phyloP scores from a whole-genome alignment of 2,329 filamentous ascomycete species.

The Diaporthe vaccinii region DNA sequence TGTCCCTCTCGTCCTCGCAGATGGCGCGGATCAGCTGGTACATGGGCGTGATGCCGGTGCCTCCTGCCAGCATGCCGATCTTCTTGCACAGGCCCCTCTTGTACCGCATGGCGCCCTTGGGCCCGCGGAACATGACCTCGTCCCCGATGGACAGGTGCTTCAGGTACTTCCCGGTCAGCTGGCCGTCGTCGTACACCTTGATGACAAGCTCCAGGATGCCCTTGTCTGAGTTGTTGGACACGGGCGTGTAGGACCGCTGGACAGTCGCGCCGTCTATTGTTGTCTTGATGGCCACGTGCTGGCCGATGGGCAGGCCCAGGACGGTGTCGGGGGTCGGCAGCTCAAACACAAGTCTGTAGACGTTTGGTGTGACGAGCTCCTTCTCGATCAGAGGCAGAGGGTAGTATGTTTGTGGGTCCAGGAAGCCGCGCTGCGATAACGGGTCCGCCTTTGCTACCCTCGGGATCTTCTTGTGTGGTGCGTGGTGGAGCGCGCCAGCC shows the following conservation, averaged over 20 bases:
- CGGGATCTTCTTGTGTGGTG: constrained; percentile 56
- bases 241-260: constrained; percentile 67
- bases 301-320: constrained; percentile 68
- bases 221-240: constrained; percentile 63
- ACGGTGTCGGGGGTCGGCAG: constrained; percentile 59
- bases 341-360: constrained; percentile 62
- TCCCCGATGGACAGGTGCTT: constrained; percentile 62
- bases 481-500: constrained; percentile 51
- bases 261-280: constrained; percentile 60
- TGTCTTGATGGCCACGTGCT: constrained; percentile 68
- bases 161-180: constrained; percentile 64
- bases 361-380: constrained; percentile 55
- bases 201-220: constrained; percentile 66
- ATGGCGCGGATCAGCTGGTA: constrained; percentile 74
- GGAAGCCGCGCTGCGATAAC: constrained; percentile 59
- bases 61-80: constrained; percentile 69
- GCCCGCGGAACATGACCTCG: constrained; percentile 65
- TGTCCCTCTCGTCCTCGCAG: constrained; percentile 71
- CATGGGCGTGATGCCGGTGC: constrained; percentile 68
- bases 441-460: constrained; percentile 54
- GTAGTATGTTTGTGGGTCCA: constrained; percentile 64
- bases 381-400: constrained; percentile 59
- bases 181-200: constrained; percentile 64
- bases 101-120: constrained; percentile 70
- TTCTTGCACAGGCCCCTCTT: constrained; percentile 55